phyloP scores from a whole-genome alignment of 2,329 filamentous ascomycete species.

The Curvularia eragrostidis region DNA sequence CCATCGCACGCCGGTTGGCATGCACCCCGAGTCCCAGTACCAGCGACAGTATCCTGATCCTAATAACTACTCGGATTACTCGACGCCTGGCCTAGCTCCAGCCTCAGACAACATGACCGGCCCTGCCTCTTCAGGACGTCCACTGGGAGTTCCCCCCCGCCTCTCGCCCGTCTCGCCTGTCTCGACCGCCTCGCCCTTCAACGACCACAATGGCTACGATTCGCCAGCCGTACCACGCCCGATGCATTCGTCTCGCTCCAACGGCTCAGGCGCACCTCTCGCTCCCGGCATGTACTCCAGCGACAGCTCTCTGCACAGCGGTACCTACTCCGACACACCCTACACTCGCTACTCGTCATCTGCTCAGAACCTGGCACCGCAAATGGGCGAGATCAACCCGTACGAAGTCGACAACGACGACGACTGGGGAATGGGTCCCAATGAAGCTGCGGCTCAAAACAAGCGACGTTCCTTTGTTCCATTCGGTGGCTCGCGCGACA shows the following conservation, averaged over 20 bases:
- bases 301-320: slow-evolving; percentile 52
- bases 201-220: slow-evolving; percentile 36
- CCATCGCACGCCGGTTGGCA: slow-evolving; percentile 40
- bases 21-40: slow-evolving; percentile 31
- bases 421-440: slow-evolving; percentile 74
- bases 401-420: slow-evolving; percentile 85
- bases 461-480: slow-evolving; percentile 68
- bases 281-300: slow-evolving; percentile 47
- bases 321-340: slow-evolving; percentile 67
- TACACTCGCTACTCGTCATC: slow-evolving; percentile 65
- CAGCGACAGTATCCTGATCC: slow-evolving; percentile 28
- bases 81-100: slow-evolving; percentile 58
- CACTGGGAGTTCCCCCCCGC: slow-evolving; percentile 31
- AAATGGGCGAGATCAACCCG: slow-evolving; percentile 68
- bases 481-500: slow-evolving; percentile 54
- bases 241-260: slow-evolving; percentile 34
- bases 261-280: slow-evolving; percentile 32
- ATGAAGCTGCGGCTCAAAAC: slow-evolving; percentile 52
- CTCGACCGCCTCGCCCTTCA: slow-evolving; percentile 32
- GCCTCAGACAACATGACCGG: slow-evolving; percentile 68
- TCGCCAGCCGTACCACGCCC: slow-evolving; percentile 27
- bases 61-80: slow-evolving; percentile 46
- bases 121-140: slow-evolving; percentile 54
- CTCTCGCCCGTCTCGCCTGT: slow-evolving; percentile 25
- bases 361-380: slow-evolving; percentile 40